Base-by-base conservation (phyloP, 2,329 filamentous ascomycete species). In the Xylariaceae sp. region DNA sequence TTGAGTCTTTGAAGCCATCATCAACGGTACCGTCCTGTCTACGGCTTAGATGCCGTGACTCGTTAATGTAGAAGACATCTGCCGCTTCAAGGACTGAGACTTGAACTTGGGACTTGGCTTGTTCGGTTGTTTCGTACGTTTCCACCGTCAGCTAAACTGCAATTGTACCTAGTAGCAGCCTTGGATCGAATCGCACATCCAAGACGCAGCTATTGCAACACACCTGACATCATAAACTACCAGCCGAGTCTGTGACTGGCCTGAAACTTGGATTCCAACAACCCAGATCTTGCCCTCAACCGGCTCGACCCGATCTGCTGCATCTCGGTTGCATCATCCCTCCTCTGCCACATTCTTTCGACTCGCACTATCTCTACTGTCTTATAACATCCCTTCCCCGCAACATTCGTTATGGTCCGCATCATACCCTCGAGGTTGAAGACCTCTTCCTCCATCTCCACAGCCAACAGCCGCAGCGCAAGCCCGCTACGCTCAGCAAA, bases 351-450 rank as follows among this genome's bases (percentile, higher is more conserved):
- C 16, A 18, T 31, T 38, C 45, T 19, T 44, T 45, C 51, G 45
- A 36, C 14, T 45, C 46, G 42, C 38, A 39, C 13, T 22, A 49
- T 58, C 44, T 38, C 40, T 43, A 47, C 47, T 42, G 44, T 36
- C 47, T 49, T 42, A 9, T 47, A 34, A 45, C 17, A 39, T 33
- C 42, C 45, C 22, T 28, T 7, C 46, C 47, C 48, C 47, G 47
- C 48, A 40, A 50, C 47, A 42, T 57, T 62, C 66, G 66, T 58
- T 66, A 82, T 83, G 80, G 77, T 81, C 59, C 78, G 79, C 66
- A 81, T 83, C 64, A 76, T 83, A 55, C 79, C 80, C 51, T 74
- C 71, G 55, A 76, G 80, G 47, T 70, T 83, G 36, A 80, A 81
- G 68, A 69, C 73, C 52, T 64, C 64, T 54, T 66, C 62, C 57